Percentiles rank a stretch among this genome's conserved stretches.
Conservation (phyloP, 1,139 yeast genomes). For the Ogataea hybrid region DNA sequence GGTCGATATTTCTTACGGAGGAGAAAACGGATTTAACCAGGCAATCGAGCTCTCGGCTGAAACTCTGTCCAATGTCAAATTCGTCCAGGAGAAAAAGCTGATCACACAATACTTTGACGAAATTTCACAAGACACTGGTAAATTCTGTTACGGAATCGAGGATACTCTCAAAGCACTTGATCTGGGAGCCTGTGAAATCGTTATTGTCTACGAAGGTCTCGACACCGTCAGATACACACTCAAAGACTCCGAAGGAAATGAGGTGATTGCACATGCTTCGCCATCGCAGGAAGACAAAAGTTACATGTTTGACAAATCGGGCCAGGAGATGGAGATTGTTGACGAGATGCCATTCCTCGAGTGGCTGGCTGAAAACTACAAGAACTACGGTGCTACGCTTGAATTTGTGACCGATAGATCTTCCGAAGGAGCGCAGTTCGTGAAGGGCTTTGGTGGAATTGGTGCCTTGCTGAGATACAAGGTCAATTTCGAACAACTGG, state of each 20-base stretch:
- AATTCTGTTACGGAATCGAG: slow-evolving; percentile 95
- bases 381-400: slow-evolving; percentile 87
- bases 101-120: slow-evolving; percentile 91
- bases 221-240: slow-evolving; percentile 80
- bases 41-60: slow-evolving; percentile 97
- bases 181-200: slow-evolving; percentile 90
- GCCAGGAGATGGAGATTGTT: slow-evolving; percentile 83
- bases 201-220: slow-evolving; percentile 90
- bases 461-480: slow-evolving; percentile 96
- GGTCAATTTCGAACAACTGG: slow-evolving; percentile 93
- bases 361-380: slow-evolving; percentile 97
- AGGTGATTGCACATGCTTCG: slow-evolving; percentile 69
- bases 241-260: slow-evolving; percentile 80
- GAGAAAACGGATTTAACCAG: slow-evolving; percentile 98
- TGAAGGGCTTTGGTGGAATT: slow-evolving; percentile 97
- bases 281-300: slow-evolving; percentile 75
- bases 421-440: slow-evolving; percentile 98
- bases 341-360: slow-evolving; percentile 84
- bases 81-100: slow-evolving; percentile 96
- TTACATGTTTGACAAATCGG: slow-evolving; percentile 81
- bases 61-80: slow-evolving; percentile 93
- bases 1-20: slow-evolving; percentile 97
- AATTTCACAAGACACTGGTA: slow-evolving; percentile 94
- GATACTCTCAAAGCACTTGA: slow-evolving; percentile 96
- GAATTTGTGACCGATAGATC: slow-evolving; percentile 97